phyloP scores from a whole-genome alignment of 2,329 filamentous ascomycete genomes.

The Mycocentrospora acerina region DNA sequence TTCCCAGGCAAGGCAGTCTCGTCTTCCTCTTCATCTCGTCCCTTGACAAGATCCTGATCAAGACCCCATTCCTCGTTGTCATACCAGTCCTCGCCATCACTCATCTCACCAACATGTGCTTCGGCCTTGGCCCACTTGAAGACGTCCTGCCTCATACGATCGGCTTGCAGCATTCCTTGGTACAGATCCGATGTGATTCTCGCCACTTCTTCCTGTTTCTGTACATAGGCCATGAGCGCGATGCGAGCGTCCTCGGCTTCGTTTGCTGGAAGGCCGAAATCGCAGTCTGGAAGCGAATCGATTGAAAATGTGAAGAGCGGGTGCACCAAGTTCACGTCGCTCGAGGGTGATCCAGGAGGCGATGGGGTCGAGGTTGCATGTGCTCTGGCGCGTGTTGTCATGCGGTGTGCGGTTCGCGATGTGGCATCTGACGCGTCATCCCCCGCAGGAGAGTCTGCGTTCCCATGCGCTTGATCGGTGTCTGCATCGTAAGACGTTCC shows the following conservation, averaged over 20 bases:
- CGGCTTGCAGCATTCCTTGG: slow-evolving; percentile 69
- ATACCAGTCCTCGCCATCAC: slow-evolving; percentile 87
- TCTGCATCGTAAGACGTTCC: slow-evolving; percentile 19
- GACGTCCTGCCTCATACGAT: slow-evolving; percentile 70
- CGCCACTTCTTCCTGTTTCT: slow-evolving; percentile 83
- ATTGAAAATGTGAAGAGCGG: slow-evolving; percentile 71
- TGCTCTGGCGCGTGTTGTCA: slow-evolving; percentile 58
- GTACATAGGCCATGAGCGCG: slow-evolving; percentile 73
- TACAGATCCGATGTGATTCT: slow-evolving; percentile 69
- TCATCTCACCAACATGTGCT: slow-evolving; percentile 75
- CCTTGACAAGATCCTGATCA: slow-evolving; percentile 74
- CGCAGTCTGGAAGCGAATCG: slow-evolving; percentile 64
- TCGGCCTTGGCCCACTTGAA: slow-evolving; percentile 77
- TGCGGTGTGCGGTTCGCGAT: slow-evolving; percentile 51
- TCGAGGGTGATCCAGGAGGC: slow-evolving; percentile 49
- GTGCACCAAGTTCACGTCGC: slow-evolving; percentile 63
- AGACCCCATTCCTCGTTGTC: slow-evolving; percentile 79
- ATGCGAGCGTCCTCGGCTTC: slow-evolving; percentile 80
- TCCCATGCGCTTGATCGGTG: slow-evolving; percentile 17
- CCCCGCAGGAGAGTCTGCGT: slow-evolving; percentile 26
- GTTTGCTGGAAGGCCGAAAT: slow-evolving; percentile 68
- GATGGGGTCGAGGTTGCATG: slow-evolving; percentile 45
- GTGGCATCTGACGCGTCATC: slow-evolving; percentile 47
- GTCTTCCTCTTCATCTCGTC: slow-evolving; percentile 77
- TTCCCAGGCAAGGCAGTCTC: slow-evolving; percentile 56